Evolutionary conservation across 805 yeast genomes (phyloP).

Genomic region (Starmerella floricola): DNA sequence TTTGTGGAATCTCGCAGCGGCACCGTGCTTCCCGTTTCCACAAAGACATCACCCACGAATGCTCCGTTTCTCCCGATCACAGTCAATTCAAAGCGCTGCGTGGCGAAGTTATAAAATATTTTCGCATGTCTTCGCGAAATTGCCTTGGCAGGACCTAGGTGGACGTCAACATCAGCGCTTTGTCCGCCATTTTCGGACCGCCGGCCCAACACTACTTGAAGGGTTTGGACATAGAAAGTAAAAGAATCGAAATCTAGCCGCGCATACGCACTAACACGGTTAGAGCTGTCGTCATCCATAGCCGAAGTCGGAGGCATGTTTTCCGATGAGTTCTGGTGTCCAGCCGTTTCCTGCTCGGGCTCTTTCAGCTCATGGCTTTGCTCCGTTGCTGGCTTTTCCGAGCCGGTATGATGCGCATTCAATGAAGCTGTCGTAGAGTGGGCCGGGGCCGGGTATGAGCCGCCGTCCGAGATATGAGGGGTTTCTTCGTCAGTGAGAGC

Average conservation of each 20-base stretch:
- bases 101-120: slow-evolving; percentile 91
- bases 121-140: slow-evolving; percentile 90
- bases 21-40: slow-evolving; percentile 83
- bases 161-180: slow-evolving; percentile 64
- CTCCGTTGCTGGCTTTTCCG: too few relatives aligned
- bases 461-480: not conserved
- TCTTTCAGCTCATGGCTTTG: too few relatives aligned
- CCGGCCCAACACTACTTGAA: slow-evolving; percentile 89
- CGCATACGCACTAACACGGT: slow-evolving; percentile 35
- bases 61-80: slow-evolving; percentile 95
- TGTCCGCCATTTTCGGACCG: slow-evolving; percentile 53
- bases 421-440: too few relatives aligned
- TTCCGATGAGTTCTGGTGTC: too few relatives aligned
- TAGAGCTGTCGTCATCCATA: slow-evolving; percentile 17
- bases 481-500: not conserved
- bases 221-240: slow-evolving; percentile 90
- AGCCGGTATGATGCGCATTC: too few relatives aligned
- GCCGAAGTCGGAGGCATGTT: slow-evolving; percentile 10
- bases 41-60: slow-evolving; percentile 80
- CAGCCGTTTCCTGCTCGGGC: too few relatives aligned
- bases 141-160: slow-evolving; percentile 82
- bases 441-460: too few relatives aligned
- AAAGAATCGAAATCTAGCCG: slow-evolving; percentile 77
- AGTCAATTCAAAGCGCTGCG: slow-evolving; percentile 83
- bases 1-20: slow-evolving; percentile 62